Evolutionary conservation across 1,284 basidiomycete species (phyloP).

Genomic region (Ganoderma lucidum): DNA sequence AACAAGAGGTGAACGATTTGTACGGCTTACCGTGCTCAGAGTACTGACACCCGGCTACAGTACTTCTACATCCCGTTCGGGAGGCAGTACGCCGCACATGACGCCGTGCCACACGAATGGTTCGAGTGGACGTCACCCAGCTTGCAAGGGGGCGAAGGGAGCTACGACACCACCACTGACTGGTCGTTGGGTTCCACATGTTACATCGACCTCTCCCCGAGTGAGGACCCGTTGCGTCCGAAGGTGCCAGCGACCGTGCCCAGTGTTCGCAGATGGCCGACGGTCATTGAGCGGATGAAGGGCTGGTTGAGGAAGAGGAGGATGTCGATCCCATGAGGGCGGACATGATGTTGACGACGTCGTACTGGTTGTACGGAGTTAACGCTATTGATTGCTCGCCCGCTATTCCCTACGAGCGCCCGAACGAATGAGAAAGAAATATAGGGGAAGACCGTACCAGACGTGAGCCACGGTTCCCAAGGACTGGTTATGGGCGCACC

Average conservation of each 20-base stretch:
- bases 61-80: constrained; percentile 25
- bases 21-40: too few species aligned
- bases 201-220: constrained; percentile 20
- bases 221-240: constrained; percentile 17
- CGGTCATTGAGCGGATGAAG: constrained; percentile 26
- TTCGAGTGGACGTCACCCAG: constrained; percentile 30
- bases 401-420: not conserved
- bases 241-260: not conserved
- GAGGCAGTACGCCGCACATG: constrained; percentile 17
- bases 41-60: not conserved
- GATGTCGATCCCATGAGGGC: constrained; percentile 23
- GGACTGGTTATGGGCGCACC: constrained; percentile 41
- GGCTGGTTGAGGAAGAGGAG: constrained; percentile 30
- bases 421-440: not conserved
- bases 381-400: constrained; percentile 1
- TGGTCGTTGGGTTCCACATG: constrained; percentile 22
- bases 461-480: not conserved
- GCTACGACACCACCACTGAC: constrained; percentile 13
- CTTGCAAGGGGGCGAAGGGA: constrained; percentile 5
- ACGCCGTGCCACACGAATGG: constrained; percentile 26
- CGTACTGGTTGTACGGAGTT: constrained; percentile 1
- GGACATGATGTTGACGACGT: not conserved
- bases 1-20: constrained; percentile 15
- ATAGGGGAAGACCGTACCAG: not conserved
- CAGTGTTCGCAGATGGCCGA: constrained; percentile 14